These are phyloP conservation scores for Heritiera littoralis DNA, from an alignment of 345 rosid species.

Conservation along the genomic window DNA sequence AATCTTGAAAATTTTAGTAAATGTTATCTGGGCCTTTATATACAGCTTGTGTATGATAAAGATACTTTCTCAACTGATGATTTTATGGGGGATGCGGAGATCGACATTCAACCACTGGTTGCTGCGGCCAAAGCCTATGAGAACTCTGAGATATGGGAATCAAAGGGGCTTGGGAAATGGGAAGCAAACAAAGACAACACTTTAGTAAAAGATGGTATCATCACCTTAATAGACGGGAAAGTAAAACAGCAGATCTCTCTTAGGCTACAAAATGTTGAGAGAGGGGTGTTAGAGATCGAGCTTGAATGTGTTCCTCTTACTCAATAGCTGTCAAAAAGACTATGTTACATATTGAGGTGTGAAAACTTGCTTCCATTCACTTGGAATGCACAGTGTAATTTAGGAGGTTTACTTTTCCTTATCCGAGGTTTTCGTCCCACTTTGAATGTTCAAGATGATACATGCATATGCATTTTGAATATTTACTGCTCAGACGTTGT, in stretches of 20 bases:
- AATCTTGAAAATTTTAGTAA: conserved; percentile 11
- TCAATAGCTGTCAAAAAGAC: conserved; percentile 42
- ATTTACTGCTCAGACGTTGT: neutral
- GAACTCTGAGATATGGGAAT: conserved; percentile 47
- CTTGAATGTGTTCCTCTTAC: conserved; percentile 93
- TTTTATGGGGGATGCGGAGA: conserved; percentile 98
- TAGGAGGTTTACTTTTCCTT: conserved; percentile 1
- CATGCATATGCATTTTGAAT: neutral
- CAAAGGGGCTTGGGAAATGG: conserved; percentile 80
- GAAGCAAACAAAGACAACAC: conserved; percentile 71
- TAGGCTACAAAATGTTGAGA: conserved; percentile 83
- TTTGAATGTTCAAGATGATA: neutral
- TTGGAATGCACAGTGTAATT: conserved; percentile 7
- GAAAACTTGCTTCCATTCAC: neutral
- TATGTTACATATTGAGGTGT: neutral
- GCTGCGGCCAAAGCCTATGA: conserved; percentile 81
- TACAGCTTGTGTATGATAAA: conserved; percentile 86
- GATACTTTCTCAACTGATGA: conserved; percentile 84
- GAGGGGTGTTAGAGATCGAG: conserved; percentile 82
- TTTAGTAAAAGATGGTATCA: conserved; percentile 70
- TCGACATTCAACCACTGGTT: conserved; percentile 91
- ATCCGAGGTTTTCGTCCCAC: neutral
- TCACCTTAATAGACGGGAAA: conserved; percentile 66
- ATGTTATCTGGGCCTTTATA: neutral
- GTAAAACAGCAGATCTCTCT: conserved; percentile 80